Base-by-base conservation (phyloP, 768 basidiomycete genomes). In the Trametes cubensis region DNA sequence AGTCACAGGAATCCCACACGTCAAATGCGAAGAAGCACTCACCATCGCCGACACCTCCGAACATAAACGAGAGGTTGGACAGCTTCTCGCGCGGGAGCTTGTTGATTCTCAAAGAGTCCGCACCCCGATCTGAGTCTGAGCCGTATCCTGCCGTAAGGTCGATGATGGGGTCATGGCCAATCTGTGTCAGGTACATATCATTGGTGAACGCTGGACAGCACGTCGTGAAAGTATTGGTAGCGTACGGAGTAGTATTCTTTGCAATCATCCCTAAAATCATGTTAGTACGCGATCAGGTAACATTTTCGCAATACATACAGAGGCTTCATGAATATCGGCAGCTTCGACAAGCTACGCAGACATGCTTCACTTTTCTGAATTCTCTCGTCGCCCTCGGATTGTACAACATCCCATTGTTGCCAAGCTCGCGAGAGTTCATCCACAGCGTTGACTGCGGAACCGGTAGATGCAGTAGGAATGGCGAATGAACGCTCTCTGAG, bases 11-110 rank as follows among this genome's bases (percentile, higher is more conserved):
- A 18, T 11, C 1, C 20, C 5, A 10, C 17, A 39, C 18, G n/a
- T 20, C 14, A 10, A 11, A 13, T 26, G 28, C 15, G 14, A 3
- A 10, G 14, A 20, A 18, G 8, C 5, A 46, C 58, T 3, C 52
- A 69, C 68, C 68, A 28, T 69, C 66, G 14, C 68, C 68, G 14
- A 69, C 66, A 15, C 63, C 68, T 39, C 62, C 68, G 41, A 65
- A 62, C 4, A 67, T 46, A 26, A 69, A 65, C 8, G 61, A 39
- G 14, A 69, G 17, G 2, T 63, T 14, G 26, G 58, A 48, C 8
- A 66, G 23, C 17, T 44, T 41, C 1, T 58, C 55, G 0, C 8
- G 15, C 2, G 62, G 45, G 2, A 64, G 45, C 15, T 28, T 25
- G 15, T 55, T 41, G 7, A 60, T 8, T 1, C 47, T 51, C 5